Evolutionary conservation across 805 yeast species (phyloP).

Genomic region (Metschnikowia lochheadii): DNA sequence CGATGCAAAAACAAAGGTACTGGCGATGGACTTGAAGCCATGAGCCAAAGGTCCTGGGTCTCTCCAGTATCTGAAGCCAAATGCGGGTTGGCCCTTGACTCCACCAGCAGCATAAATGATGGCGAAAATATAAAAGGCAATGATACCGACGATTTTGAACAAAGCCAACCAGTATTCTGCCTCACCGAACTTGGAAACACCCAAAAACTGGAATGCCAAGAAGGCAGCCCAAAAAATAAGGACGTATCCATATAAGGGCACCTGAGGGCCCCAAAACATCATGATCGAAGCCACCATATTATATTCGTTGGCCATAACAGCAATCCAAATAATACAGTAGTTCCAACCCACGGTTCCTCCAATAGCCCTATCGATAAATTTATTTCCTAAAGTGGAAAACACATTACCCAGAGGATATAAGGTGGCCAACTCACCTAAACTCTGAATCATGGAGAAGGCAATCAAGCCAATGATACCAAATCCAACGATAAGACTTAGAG

Average conservation of each 20-base stretch:
- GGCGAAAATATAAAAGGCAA: slow-evolving; percentile 49
- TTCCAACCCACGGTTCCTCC: slow-evolving; percentile 55
- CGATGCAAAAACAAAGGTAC: slow-evolving; percentile 55
- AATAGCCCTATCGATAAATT: slow-evolving; percentile 50
- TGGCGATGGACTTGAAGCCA: slow-evolving; percentile 55
- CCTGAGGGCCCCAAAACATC: slow-evolving; percentile 46
- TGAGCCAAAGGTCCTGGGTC: slow-evolving; percentile 40
- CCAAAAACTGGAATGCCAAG: slow-evolving; percentile 46
- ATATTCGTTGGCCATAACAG: slow-evolving; percentile 52
- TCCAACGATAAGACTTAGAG: slow-evolving; percentile 50
- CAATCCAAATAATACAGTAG: slow-evolving; percentile 54
- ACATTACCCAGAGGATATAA: slow-evolving; percentile 49
- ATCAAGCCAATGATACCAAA: slow-evolving; percentile 50
- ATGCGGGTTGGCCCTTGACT: slow-evolving; percentile 32
- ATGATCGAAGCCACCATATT: slow-evolving; percentile 49
- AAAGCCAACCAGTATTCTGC: slow-evolving; percentile 52
- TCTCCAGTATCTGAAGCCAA: slow-evolving; percentile 43
- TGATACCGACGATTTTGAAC: slow-evolving; percentile 43
- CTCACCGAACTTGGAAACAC: slow-evolving; percentile 55
- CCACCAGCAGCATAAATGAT: slow-evolving; percentile 46
- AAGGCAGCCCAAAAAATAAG: slow-evolving; percentile 51
- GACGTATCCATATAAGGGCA: slow-evolving; percentile 54
- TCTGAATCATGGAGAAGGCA: slow-evolving; percentile 52
- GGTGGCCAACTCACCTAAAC: slow-evolving; percentile 55
- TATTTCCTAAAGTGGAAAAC: slow-evolving; percentile 49